These are phyloP conservation scores for Colletotrichum neosansevieriae DNA, from an alignment of 2,329 filamentous ascomycete species.

Conservation along the genomic window DNA sequence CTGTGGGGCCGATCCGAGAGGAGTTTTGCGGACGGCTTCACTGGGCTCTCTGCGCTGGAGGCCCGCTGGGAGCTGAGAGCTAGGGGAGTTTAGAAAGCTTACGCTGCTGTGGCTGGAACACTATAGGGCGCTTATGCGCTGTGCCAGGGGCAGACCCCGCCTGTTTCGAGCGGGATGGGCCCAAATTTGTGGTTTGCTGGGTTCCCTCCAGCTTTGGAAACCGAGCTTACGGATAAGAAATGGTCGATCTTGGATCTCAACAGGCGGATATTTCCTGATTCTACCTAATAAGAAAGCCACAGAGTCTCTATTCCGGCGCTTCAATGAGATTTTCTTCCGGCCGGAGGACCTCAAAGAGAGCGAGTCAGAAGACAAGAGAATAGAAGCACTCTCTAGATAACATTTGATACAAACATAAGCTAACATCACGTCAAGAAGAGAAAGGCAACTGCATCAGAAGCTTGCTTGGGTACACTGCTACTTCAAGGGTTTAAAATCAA, in stretches of 20 bases:
- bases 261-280: neutral
- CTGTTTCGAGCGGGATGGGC: neutral
- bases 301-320: too few species aligned
- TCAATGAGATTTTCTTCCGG: too few species aligned
- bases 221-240: conserved; percentile 1
- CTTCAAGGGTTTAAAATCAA: neutral
- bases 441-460: neutral
- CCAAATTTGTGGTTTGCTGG: too few species aligned
- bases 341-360: too few species aligned
- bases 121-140: conserved; percentile 20
- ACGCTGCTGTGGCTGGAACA: conserved; percentile 10
- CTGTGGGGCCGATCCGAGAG: conserved; percentile 32
- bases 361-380: too few species aligned
- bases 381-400: too few species aligned
- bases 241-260: neutral
- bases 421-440: neutral
- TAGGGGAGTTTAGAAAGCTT: conserved; percentile 10
- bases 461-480: neutral
- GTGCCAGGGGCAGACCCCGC: conserved; percentile 8
- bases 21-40: neutral
- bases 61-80: neutral
- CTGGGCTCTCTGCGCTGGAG: conserved; percentile 2
- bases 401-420: neutral
- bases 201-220: neutral
- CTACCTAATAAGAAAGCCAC: too few species aligned